phyloP scores from a whole-genome alignment of 1,284 basidiomycete species.

The Gomphus sp. region DNA sequence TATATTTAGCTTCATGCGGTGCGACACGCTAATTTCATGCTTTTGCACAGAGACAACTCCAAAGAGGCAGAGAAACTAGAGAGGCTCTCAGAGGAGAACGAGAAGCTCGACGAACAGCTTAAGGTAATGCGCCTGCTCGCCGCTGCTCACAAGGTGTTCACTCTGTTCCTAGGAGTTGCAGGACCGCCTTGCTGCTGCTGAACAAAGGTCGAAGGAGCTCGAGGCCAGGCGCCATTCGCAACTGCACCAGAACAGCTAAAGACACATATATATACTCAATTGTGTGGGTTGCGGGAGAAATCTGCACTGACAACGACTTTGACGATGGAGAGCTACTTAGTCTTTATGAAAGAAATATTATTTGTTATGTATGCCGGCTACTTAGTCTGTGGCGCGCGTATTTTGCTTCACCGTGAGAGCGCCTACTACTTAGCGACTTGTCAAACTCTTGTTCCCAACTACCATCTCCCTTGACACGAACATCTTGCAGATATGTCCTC shows the following conservation, averaged over 20 bases:
- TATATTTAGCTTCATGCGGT: background rate
- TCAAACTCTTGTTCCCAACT: background rate
- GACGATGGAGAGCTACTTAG: background rate
- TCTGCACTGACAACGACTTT: background rate
- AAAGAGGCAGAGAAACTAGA: slow-evolving; percentile 40
- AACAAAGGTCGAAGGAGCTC: slow-evolving; percentile 52
- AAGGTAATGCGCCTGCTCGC: slow-evolving; percentile 19
- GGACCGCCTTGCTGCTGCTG: slow-evolving; percentile 63
- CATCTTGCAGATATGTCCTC: slow-evolving; percentile 16
- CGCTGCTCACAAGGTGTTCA: too few species aligned
- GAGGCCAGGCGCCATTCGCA: slow-evolving; percentile 30
- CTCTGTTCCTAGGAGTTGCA: slow-evolving; percentile 42
- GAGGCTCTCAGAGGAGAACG: slow-evolving; percentile 68
- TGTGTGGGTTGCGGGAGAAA: background rate
- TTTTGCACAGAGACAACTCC: background rate
- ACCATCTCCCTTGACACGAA: background rate
- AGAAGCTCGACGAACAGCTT: slow-evolving; percentile 64
- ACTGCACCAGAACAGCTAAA: background rate
- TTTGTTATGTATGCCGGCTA: background rate
- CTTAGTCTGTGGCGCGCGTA: background rate
- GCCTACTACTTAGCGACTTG: background rate
- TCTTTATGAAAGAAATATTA: background rate
- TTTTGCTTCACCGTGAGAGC: background rate
- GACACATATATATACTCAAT: background rate
- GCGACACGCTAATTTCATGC: background rate